Evolutionary conservation across 2,329 filamentous ascomycete species (phyloP).

Genomic region (Sporothrix curviconia): DNA sequence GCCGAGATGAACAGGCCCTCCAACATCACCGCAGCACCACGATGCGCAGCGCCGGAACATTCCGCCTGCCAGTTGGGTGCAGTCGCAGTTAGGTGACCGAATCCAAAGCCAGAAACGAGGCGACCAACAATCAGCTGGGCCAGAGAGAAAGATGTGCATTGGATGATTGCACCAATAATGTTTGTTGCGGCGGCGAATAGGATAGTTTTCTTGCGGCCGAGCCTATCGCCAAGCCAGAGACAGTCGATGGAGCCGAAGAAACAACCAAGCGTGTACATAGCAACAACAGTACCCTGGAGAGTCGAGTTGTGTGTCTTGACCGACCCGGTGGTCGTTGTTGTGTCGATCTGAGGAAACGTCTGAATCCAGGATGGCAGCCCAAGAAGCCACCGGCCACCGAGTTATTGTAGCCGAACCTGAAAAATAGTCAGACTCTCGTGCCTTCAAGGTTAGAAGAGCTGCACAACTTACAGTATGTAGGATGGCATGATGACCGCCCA

Average conservation of each 20-base stretch:
- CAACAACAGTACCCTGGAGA: slow-evolving; percentile 23
- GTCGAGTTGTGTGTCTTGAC: slow-evolving; percentile 34
- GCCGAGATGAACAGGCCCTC: neutral
- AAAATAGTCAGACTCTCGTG: neutral
- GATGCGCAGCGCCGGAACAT: neutral
- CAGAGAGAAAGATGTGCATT: slow-evolving; percentile 1
- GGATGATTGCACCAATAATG: neutral
- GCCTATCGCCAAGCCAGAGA: slow-evolving; percentile 35
- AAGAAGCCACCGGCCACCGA: slow-evolving; percentile 40
- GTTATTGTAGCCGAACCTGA: slow-evolving; percentile 44
- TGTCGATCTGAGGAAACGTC: slow-evolving; percentile 44
- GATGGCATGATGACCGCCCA: slow-evolving; percentile 5
- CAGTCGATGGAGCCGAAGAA: slow-evolving; percentile 21
- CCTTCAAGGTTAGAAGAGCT: neutral
- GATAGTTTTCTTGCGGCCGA: slow-evolving; percentile 33
- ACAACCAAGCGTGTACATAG: slow-evolving; percentile 22
- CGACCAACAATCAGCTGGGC: neutral
- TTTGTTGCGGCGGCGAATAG: neutral
- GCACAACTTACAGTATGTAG: slow-evolving; percentile 1
- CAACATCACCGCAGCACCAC: neutral
- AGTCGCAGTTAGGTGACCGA: neutral
- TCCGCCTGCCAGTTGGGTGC: slow-evolving; percentile 1
- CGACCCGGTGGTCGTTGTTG: slow-evolving; percentile 34
- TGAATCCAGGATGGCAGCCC: slow-evolving; percentile 30
- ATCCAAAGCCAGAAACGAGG: neutral